Evolutionary conservation across 805 yeast species (phyloP).

Genomic region (Kluyveromyces dobzhanskii): DNA sequence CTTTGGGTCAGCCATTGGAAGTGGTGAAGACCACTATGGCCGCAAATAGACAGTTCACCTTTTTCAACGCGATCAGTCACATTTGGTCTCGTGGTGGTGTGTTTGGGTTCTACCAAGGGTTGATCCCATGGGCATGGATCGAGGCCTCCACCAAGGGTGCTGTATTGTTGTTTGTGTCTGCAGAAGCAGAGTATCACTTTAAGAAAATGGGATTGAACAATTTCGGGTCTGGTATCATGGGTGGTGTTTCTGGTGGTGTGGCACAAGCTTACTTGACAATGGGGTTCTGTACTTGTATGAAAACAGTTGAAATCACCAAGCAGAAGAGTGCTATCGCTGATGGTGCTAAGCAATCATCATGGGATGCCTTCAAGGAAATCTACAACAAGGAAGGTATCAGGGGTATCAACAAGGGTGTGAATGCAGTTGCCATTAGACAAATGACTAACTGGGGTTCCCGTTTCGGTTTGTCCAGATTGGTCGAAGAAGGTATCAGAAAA

Average conservation of each 20-base stretch:
- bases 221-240: slow-evolving; percentile 83
- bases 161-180: slow-evolving; percentile 81
- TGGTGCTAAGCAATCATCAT: slow-evolving; percentile 61
- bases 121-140: slow-evolving; percentile 99
- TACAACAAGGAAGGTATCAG: slow-evolving; percentile 79
- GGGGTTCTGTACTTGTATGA: slow-evolving; percentile 99
- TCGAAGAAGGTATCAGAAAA: slow-evolving; percentile 74
- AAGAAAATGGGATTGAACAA: slow-evolving; percentile 55
- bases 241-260: slow-evolving; percentile 94
- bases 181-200: slow-evolving; percentile 81
- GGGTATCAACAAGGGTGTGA: slow-evolving; percentile 96
- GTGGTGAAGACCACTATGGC: slow-evolving; percentile 98
- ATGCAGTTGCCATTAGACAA: slow-evolving; percentile 98
- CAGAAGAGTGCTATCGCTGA: slow-evolving; percentile 58
- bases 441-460: slow-evolving; percentile 99
- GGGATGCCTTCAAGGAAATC: slow-evolving; percentile 80
- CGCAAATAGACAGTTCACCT: slow-evolving; percentile 71
- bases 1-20: slow-evolving; percentile 95
- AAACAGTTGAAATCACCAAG: slow-evolving; percentile 95
- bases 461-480: slow-evolving; percentile 85
- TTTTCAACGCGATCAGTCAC: slow-evolving; percentile 57
- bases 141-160: slow-evolving; percentile 99
- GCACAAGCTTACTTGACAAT: slow-evolving; percentile 94
- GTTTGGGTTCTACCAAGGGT: slow-evolving; percentile 90
- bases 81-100: slow-evolving; percentile 94